A percentile compares a stretch with the other conserved stretches of the same genome.
Evolutionary conservation across 2,329 filamentous ascomycete species (phyloP).

Genomic region (Canariomyces notabilis): DNA sequence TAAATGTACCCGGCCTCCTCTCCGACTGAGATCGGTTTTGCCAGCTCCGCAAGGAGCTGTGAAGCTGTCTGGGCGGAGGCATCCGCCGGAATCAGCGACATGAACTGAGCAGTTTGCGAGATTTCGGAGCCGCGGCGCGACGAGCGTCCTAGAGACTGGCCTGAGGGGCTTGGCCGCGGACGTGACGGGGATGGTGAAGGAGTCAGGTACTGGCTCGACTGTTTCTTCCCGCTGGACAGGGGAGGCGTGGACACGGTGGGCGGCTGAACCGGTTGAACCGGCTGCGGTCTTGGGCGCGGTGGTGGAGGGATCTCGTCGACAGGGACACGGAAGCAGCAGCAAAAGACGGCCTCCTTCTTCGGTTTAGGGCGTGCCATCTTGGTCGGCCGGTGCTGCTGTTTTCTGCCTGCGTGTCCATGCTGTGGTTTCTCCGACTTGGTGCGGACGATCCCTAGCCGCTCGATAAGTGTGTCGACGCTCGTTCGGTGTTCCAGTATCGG

Average conservation of each 20-base stretch:
- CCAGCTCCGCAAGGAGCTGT: slow-evolving; percentile 68
- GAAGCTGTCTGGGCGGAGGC: slow-evolving; percentile 65
- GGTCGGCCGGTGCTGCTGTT: slow-evolving; percentile 20
- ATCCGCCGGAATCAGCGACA: slow-evolving; percentile 64
- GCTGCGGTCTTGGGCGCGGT: slow-evolving; percentile 42
- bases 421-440: slow-evolving; percentile 30
- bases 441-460: slow-evolving; percentile 67
- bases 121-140: slow-evolving; percentile 27
- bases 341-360: slow-evolving; percentile 36
- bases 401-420: slow-evolving; percentile 24
- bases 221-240: slow-evolving; percentile 28
- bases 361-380: slow-evolving; percentile 30
- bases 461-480: slow-evolving; percentile 83
- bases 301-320: slow-evolving; percentile 39
- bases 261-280: slow-evolving; percentile 42
- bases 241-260: slow-evolving; percentile 12
- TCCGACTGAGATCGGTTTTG: slow-evolving; percentile 64
- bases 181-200: slow-evolving; percentile 28
- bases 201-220: slow-evolving; percentile 27
- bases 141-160: slow-evolving; percentile 21
- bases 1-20: slow-evolving; percentile 94
- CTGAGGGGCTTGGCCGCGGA: slow-evolving; percentile 21
- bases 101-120: slow-evolving; percentile 41
- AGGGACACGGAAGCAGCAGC: slow-evolving; percentile 50
- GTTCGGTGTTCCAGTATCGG: slow-evolving; percentile 60